Base-by-base conservation (phyloP, 1,139 yeast genomes). In the Hemisphaericaspora xylanilytica region DNA sequence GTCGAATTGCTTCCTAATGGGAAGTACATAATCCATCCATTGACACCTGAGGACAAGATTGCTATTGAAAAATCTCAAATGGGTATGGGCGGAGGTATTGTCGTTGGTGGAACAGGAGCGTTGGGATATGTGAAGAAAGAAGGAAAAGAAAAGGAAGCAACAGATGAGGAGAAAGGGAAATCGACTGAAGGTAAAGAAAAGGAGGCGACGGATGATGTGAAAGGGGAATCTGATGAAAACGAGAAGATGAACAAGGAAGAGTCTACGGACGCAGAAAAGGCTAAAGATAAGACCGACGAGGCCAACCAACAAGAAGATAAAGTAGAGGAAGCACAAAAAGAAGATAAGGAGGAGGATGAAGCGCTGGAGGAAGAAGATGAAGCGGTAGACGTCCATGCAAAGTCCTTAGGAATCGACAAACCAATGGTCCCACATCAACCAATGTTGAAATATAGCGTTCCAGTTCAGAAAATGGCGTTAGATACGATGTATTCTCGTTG, bases 41-140 rank as follows among this genome's bases (percentile, higher is more conserved):
- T 84, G 29, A 65, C 80, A 2, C 80, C 83, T 16, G 84, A 80
- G 37, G 89, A 82, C 39, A 74, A 70, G 48, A 65, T 43, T 18
- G 60, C 62, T 15, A 51, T 62, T 22, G 64, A 74, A 38, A 73
- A 75, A 40, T 64, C 80, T 2, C 61, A 75, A 43, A 61, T 68
- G 42, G 74, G 80, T 0, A 65, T 72, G 16, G 82, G 83, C 18
- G 80, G 83, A n/a, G 92, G 92, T 13, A 69, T 84, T 15, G 88
- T 84, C 3, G 90, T 85, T 27, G 94, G 94, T 22, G 94, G 94
- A 1, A 69, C 85, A 4, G 88, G 87, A 0, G 80, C 84, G 32
- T 61, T 82, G 38, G 77, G 74, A 33, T 53, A 68, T 43, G 39
- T 55, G 12, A 56, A 53, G 22, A n/a, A 12, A 12, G 26, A 10